phyloP scores from a whole-genome alignment of 495 filamentous ascomycete genomes.

The Hypomontagnella monticulosa region DNA sequence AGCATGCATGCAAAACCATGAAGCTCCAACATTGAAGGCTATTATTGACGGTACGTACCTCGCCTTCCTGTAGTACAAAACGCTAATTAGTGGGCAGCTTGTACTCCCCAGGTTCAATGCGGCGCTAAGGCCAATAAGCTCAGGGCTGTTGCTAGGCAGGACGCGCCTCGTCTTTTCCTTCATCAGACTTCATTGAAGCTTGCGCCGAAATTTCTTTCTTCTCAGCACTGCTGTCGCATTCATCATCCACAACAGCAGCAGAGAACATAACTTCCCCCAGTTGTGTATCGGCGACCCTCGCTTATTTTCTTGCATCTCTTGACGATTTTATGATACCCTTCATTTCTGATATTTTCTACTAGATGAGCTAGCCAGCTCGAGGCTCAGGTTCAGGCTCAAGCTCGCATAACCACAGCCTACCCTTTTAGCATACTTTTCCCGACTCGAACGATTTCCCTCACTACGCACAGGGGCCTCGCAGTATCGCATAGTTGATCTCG shows the following conservation, averaged over 20 bases:
- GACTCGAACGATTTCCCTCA: not conserved
- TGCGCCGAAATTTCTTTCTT: slow-evolving; percentile 18
- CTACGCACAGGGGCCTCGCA: not conserved
- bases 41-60: not conserved
- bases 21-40: too few species aligned
- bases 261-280: slow-evolving; percentile 12
- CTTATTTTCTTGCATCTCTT: slow-evolving; percentile 33
- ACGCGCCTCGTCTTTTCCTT: slow-evolving; percentile 31
- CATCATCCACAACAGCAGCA: slow-evolving; percentile 9
- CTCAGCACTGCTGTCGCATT: slow-evolving; percentile 23
- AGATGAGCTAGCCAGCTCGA: slow-evolving; percentile 14
- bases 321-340: slow-evolving; percentile 30
- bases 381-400: slow-evolving; percentile 23
- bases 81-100: not conserved
- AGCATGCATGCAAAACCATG: too few species aligned
- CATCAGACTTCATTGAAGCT: slow-evolving; percentile 12
- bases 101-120: slow-evolving; percentile 4
- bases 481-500: too few species aligned
- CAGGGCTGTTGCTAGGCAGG: slow-evolving; percentile 4
- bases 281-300: slow-evolving; percentile 5
- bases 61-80: not conserved
- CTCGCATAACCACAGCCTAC: slow-evolving; percentile 18
- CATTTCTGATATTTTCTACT: slow-evolving; percentile 16
- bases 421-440: slow-evolving; percentile 4
- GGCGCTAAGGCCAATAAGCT: slow-evolving; percentile 5